Evolutionary conservation across 2,329 filamentous ascomycete genomes (phyloP).

Genomic region (Aspergillus latus): DNA sequence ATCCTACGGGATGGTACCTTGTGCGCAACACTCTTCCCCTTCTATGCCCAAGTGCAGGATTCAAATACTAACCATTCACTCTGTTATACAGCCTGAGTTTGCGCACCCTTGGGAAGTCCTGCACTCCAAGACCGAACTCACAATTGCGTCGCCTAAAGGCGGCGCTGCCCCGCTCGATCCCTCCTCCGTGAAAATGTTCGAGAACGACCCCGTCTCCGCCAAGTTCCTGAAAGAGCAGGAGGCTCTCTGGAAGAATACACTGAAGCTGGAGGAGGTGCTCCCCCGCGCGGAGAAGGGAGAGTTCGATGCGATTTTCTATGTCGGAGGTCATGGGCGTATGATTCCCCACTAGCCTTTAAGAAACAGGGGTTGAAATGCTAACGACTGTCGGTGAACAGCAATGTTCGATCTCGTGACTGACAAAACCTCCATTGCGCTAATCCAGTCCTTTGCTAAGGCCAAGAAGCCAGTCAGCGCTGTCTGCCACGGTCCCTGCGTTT

Average conservation of each 20-base stretch:
- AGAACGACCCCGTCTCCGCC: slow-evolving; percentile 53
- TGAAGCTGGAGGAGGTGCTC: slow-evolving; percentile 56
- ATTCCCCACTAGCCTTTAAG: slow-evolving; percentile 6
- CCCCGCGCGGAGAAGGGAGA: slow-evolving; percentile 53
- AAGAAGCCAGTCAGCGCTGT: slow-evolving; percentile 52
- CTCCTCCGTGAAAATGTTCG: slow-evolving; percentile 55
- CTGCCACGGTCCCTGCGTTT: slow-evolving; percentile 49
- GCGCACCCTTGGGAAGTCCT: slow-evolving; percentile 65
- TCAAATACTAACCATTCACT: neutral
- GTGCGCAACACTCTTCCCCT: slow-evolving; percentile 37
- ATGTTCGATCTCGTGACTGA: slow-evolving; percentile 54
- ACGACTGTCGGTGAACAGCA: slow-evolving; percentile 25
- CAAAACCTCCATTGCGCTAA: slow-evolving; percentile 44
- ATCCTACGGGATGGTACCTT: slow-evolving; percentile 69
- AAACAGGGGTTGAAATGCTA: neutral
- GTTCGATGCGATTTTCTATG: slow-evolving; percentile 64
- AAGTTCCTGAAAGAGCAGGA: slow-evolving; percentile 59
- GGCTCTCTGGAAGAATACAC: slow-evolving; percentile 63
- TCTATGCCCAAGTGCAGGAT: neutral
- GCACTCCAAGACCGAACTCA: slow-evolving; percentile 53
- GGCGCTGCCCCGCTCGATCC: slow-evolving; percentile 64
- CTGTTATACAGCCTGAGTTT: slow-evolving; percentile 51
- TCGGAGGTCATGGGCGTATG: slow-evolving; percentile 59
- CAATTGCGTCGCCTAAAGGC: slow-evolving; percentile 62
- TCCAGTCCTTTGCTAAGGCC: slow-evolving; percentile 49